Evolutionary conservation across 768 basidiomycete species (phyloP).

Genomic region (Russula dissimulans): DNA sequence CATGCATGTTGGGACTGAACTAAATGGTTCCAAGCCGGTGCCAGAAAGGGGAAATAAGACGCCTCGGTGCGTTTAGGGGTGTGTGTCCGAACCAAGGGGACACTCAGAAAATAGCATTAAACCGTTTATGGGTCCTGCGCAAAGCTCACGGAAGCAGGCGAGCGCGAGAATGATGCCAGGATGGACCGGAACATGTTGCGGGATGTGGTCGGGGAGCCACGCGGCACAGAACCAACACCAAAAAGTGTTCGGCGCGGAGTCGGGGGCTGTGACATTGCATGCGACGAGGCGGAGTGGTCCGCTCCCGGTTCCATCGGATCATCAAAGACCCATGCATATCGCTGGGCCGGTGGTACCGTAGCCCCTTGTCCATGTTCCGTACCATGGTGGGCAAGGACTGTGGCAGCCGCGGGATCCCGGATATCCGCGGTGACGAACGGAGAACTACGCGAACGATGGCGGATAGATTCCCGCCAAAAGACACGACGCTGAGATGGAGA

Average conservation of each 20-base stretch:
- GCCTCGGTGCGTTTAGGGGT: too few relatives aligned
- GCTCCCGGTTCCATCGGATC: background rate
- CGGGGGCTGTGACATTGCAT: background rate
- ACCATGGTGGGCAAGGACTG: background rate
- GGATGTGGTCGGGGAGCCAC: background rate
- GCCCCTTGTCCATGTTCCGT: background rate
- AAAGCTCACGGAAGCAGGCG: slow-evolving; percentile 3
- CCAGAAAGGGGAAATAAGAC: background rate
- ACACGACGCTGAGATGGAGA: slow-evolving; percentile 5
- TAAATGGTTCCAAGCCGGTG: background rate
- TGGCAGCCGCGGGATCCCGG: background rate
- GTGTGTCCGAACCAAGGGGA: too few relatives aligned
- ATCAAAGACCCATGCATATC: background rate
- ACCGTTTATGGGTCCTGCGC: background rate
- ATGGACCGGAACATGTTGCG: slow-evolving; percentile 14
- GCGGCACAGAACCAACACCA: background rate
- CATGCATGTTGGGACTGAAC: background rate
- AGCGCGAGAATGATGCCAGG: slow-evolving; percentile 10
- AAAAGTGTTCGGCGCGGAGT: background rate
- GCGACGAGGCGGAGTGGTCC: background rate
- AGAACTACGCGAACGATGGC: slow-evolving; percentile 15
- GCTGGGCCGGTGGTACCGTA: background rate
- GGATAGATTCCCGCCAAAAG: slow-evolving; percentile 5
- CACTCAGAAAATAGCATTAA: background rate
- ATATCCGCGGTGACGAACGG: slow-evolving; percentile 8